Evolutionary conservation across 768 basidiomycete genomes (phyloP).

Genomic region (Lactifluus rugatus): DNA sequence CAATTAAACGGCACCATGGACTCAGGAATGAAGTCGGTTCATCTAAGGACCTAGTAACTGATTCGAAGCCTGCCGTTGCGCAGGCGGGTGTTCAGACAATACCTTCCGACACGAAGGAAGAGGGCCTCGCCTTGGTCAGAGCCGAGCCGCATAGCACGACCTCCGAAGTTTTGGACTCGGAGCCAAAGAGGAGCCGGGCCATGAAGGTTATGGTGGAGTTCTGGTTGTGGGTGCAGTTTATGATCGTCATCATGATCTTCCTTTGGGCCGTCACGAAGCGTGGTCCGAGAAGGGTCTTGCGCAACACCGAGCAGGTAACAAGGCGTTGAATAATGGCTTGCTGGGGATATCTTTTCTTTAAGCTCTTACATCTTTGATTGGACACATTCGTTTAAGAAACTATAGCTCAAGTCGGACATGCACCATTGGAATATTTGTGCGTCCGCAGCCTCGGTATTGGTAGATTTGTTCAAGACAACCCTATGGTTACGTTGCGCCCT

Average conservation of each 20-base stretch:
- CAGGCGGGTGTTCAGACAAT: slow-evolving; percentile 7
- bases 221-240: slow-evolving; percentile 82
- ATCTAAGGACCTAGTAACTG: neutral
- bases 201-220: slow-evolving; percentile 51
- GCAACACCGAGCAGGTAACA: slow-evolving; percentile 30
- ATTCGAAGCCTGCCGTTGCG: neutral
- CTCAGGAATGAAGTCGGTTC: neutral
- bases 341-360: neutral
- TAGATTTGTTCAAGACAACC: neutral
- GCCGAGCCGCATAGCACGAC: neutral
- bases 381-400: neutral
- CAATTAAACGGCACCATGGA: neutral
- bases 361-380: neutral
- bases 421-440: neutral
- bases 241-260: slow-evolving; percentile 64
- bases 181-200: slow-evolving; percentile 23
- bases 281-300: slow-evolving; percentile 62
- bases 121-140: neutral
- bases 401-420: neutral
- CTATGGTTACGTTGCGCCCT: too few species aligned
- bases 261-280: slow-evolving; percentile 71
- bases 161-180: neutral
- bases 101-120: neutral
- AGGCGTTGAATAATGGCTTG: neutral
- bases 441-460: neutral